These are phyloP conservation scores for Ceratobasidium sp. DNA, from an alignment of 1,284 basidiomycete genomes.

Conservation along the genomic window DNA sequence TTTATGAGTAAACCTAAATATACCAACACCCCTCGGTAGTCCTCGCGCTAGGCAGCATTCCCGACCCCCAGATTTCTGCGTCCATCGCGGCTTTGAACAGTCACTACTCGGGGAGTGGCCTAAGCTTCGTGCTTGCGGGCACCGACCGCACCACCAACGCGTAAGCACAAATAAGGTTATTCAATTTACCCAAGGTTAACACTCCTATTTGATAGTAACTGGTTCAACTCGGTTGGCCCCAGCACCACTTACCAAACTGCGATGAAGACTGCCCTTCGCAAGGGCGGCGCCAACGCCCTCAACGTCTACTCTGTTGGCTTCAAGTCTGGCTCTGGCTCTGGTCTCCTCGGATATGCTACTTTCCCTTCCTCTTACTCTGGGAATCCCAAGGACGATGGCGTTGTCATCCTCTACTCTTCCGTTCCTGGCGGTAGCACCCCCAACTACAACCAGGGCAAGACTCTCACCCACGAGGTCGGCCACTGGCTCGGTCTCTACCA, in stretches of 20 bases:
- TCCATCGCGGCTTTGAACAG: conserved; percentile 52
- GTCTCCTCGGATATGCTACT: conserved; percentile 50
- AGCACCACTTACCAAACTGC: conserved; percentile 58
- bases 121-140: conserved; percentile 52
- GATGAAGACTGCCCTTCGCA: conserved; percentile 59
- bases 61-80: conserved; percentile 45
- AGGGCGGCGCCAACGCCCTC: conserved; percentile 43
- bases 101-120: conserved; percentile 51
- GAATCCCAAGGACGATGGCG: conserved; percentile 50
- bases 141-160: conserved; percentile 55
- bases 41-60: conserved; percentile 46
- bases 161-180: not conserved
- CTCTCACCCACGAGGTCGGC: conserved; percentile 67
- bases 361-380: conserved; percentile 41
- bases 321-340: conserved; percentile 46
- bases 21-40: conserved; percentile 8
- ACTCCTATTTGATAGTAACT: conserved; percentile 16
- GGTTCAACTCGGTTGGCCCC: conserved; percentile 54
- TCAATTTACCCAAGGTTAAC: not conserved
- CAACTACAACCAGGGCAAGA: conserved; percentile 56
- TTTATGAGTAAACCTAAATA: not conserved
- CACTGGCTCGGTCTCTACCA: conserved; percentile 65
- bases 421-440: conserved; percentile 52
- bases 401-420: conserved; percentile 51
- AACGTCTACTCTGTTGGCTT: conserved; percentile 48